Evolutionary conservation across 2,329 filamentous ascomycete genomes (phyloP).

Genomic region (Xylariaceae sp.): DNA sequence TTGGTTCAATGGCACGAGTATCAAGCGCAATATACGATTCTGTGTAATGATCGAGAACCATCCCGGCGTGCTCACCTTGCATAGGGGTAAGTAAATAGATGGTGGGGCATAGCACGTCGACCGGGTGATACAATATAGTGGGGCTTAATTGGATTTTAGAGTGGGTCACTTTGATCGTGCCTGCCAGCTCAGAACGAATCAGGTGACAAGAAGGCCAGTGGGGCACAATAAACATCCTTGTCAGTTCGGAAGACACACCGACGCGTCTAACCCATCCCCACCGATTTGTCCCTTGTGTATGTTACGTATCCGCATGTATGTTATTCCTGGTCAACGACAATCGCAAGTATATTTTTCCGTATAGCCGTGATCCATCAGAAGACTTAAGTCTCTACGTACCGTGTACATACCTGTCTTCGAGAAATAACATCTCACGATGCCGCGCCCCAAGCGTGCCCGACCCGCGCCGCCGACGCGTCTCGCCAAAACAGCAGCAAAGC

Average conservation of each 20-base stretch:
- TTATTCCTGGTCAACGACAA: background rate
- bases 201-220: background rate
- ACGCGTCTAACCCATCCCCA: conserved; percentile 7
- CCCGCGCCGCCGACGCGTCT: conserved; percentile 26
- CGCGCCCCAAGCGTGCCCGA: conserved; percentile 28
- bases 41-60: too few relatives aligned
- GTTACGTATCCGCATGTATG: conserved; percentile 1
- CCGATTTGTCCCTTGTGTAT: conserved; percentile 10
- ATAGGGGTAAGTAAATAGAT: too few relatives aligned
- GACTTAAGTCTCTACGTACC: background rate
- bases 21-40: too few relatives aligned
- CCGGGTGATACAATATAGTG: background rate
- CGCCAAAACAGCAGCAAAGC: conserved; percentile 22
- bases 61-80: too few relatives aligned
- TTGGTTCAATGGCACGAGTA: too few relatives aligned
- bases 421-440: conserved; percentile 22
- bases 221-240: conserved; percentile 18
- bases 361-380: background rate
- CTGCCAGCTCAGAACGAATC: background rate
- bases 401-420: background rate
- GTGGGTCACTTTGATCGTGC: too few relatives aligned
- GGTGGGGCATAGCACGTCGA: too few relatives aligned
- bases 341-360: conserved; percentile 1
- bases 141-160: background rate
- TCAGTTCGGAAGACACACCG: conserved; percentile 7